Percentiles rank a stretch among this genome's conserved stretches.
phyloP scores from a whole-genome alignment of 768 basidiomycete genomes.

The Chlorophyllum brunneum region DNA sequence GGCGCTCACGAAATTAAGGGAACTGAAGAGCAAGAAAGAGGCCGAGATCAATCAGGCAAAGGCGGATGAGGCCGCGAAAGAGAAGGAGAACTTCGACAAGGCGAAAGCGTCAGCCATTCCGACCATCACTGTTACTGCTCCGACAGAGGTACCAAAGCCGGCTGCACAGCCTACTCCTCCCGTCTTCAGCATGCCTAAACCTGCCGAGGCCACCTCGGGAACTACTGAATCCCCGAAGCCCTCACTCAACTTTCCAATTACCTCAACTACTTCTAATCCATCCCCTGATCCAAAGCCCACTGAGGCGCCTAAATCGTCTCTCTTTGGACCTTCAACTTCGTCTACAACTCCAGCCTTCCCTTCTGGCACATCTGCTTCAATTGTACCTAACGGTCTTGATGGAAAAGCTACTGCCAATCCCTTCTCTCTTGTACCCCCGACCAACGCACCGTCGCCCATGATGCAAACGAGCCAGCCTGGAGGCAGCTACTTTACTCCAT shows the following conservation, averaged over 20 bases:
- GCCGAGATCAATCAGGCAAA: constrained; percentile 37
- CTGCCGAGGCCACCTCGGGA: neutral
- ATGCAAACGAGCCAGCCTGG: no score
- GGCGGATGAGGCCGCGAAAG: constrained; percentile 31
- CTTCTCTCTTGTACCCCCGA: neutral
- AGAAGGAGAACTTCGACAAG: constrained; percentile 27
- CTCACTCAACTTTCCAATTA: neutral
- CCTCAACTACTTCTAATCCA: neutral
- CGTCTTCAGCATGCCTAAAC: neutral
- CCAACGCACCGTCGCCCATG: no score
- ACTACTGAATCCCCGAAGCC: neutral
- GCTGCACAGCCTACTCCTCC: neutral
- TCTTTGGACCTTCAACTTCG: neutral
- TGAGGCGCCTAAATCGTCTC: constrained; percentile 4
- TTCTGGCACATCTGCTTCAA: neutral
- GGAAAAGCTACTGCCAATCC: constrained; percentile 15
- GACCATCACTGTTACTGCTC: constrained; percentile 21
- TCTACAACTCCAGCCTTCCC: constrained; percentile 1
- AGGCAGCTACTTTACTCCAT: constrained; percentile 13
- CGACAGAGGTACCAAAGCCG: constrained; percentile 14
- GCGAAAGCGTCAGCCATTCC: constrained; percentile 14
- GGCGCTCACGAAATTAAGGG: constrained; percentile 69
- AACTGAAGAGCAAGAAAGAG: constrained; percentile 42
- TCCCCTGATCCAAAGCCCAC: constrained; percentile 14
- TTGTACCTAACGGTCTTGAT: neutral